Base-by-base conservation (phyloP, 306 rosid genomes). In the Gastrolobium bilobum region DNA sequence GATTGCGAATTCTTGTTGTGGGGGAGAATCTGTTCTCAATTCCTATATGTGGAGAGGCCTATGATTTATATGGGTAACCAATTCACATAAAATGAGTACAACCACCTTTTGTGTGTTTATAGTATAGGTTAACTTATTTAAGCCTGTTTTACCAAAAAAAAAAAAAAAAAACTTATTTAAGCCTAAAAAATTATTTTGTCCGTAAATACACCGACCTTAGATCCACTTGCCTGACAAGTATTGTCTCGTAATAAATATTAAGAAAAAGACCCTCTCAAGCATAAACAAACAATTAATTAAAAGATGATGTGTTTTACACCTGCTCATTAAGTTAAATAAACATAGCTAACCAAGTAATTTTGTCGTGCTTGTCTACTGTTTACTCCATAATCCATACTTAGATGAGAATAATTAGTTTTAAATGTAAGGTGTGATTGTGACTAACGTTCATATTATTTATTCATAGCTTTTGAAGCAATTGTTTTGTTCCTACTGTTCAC, bases 391-490 rank as follows among this genome's bases (percentile, higher is more conserved):
- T 46, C 42, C 40, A 4, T 10, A 30, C 38, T 44, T 0, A 30
- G 11, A 30, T 14, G 72, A 42, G 54, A 66, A 68, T 68, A 43
- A 4, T 68, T 47, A 4, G 26, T 67, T 43, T 44, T n/a, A 34
- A 31, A 47, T 48, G 74, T 68, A 31, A 68, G 44, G 59, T 68
- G 11, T 68, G 31, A 30, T 7, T 10, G 40, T 13, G 58, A 67
- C 13, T 5, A 47, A 20, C 40, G 47, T 29, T 20, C 26, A 20
- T 46, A 31, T 20, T 29, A 29, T 44, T 47, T 20, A 42, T 10
- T 43, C 6, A 14, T 44, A 29, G 20, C 4, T 40, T 13, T 34
- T 7, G 44, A 62, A 62, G 31, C 47, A 37, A 43, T 26, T 43
- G 14, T 5, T 42, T 65, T 42, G 15, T 26, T 43, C 39, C 5